Conservation (phyloP, 345 rosid genomes). For the Camelina neglecta region DNA sequence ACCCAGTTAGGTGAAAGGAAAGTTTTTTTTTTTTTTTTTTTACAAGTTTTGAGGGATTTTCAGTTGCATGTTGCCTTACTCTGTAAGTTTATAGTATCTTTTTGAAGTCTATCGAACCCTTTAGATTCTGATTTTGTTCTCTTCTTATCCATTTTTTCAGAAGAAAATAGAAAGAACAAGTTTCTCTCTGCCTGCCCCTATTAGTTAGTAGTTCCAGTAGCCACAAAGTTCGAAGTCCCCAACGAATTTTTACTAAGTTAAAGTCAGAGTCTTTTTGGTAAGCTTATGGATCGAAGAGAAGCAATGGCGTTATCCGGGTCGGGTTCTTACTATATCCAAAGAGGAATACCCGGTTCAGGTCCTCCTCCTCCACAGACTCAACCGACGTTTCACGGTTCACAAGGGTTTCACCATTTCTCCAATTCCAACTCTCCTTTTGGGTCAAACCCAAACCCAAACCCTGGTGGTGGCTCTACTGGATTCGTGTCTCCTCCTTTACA, state of each 20-base stretch:
- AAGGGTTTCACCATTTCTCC: constrained; percentile 62
- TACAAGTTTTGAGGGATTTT: constrained; percentile 34
- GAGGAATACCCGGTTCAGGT: constrained; percentile 69
- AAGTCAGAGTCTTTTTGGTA: constrained; percentile 31
- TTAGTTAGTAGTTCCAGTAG: constrained; percentile 7
- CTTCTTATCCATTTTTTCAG: constrained; percentile 20
- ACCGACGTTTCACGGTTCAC: constrained; percentile 67
- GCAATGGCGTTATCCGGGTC: constrained; percentile 77
- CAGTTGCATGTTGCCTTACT: constrained; percentile 45
- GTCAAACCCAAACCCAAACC: constrained; percentile 44
- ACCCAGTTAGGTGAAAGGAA: neutral
- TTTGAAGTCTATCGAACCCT: constrained; percentile 25
- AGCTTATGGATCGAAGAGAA: constrained; percentile 96
- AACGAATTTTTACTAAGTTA: constrained; percentile 1
- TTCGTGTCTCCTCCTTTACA: constrained; percentile 47
- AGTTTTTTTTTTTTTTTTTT: too few species aligned
- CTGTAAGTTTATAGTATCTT: constrained; percentile 34
- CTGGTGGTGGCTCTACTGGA: constrained; percentile 26
- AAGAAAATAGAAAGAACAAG: neutral
- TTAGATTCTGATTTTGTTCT: constrained; percentile 40
- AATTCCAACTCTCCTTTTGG: constrained; percentile 62
- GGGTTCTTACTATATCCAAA: constrained; percentile 75
- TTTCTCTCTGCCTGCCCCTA: constrained; percentile 4
- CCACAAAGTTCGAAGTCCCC: constrained; percentile 37
- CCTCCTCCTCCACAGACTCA: constrained; percentile 52